phyloP scores from a whole-genome alignment of 352 stramenopile species.

The Blastocystis sp. region DNA sequence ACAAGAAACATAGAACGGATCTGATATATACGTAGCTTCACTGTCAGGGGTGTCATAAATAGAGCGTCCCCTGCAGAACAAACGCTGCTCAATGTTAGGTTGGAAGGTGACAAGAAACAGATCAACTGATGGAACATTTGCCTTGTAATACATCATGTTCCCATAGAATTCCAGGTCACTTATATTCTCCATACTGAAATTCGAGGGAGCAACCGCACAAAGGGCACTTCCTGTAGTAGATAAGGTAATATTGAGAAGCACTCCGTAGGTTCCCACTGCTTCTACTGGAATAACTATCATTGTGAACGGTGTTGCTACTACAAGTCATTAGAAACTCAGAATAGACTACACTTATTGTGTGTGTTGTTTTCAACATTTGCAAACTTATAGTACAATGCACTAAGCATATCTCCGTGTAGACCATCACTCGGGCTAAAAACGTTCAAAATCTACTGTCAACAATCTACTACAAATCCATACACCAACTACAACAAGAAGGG shows the following conservation, averaged over 20 bases:
- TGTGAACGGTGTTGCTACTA: neutral
- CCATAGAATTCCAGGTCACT: neutral
- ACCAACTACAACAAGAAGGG: neutral
- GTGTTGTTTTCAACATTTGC: neutral
- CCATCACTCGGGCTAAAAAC: conserved; percentile 42
- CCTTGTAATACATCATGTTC: neutral
- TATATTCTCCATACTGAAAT: neutral
- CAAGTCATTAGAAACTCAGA: neutral
- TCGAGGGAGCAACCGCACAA: neutral
- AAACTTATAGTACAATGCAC: neutral
- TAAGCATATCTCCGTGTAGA: neutral
- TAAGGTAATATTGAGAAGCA: neutral
- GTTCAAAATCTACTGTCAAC: conserved; percentile 24
- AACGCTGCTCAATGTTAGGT: neutral
- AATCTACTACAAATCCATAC: neutral
- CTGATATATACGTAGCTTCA: neutral
- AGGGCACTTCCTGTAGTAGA: neutral
- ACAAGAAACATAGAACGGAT: conserved; percentile 29
- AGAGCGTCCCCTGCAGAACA: neutral
- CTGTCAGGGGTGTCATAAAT: neutral
- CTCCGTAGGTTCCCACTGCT: neutral
- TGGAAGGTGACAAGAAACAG: neutral
- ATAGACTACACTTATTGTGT: neutral
- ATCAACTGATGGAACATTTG: neutral
- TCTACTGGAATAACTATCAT: neutral